A percentile compares a stretch with the other conserved stretches of the same genome.
phyloP scores from a whole-genome alignment of 2,329 filamentous ascomycete species.

The Mycosphaerella sp. region DNA sequence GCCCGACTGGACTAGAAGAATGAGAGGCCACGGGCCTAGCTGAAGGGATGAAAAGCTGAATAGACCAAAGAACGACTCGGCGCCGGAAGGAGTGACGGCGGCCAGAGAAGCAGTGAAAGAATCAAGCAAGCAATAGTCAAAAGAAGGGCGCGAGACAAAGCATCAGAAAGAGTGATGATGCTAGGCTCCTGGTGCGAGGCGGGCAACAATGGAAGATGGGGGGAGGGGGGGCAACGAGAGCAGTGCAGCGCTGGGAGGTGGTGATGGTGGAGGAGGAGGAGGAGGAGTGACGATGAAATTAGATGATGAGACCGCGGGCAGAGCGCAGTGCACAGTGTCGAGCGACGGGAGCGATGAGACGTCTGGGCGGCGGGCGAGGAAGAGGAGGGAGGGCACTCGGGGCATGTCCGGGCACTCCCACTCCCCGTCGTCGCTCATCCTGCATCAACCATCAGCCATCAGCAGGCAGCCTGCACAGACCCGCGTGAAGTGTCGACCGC shows the following conservation, averaged over 20 bases:
- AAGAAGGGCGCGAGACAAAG: slow-evolving; percentile 24
- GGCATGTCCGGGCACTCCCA: no score
- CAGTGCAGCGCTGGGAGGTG: slow-evolving; percentile 5
- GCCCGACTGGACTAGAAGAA: neutral
- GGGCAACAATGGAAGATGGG: neutral
- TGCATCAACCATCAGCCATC: no score
- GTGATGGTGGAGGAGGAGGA: no score
- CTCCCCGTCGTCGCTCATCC: no score
- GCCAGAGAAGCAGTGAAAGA: slow-evolving; percentile 22
- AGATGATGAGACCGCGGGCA: slow-evolving; percentile 9
- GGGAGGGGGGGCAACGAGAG: slow-evolving; percentile 10
- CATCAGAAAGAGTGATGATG: slow-evolving; percentile 32
- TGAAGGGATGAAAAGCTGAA: slow-evolving; percentile 21
- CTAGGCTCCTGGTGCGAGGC: slow-evolving; percentile 8
- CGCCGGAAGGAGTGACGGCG: slow-evolving; percentile 30
- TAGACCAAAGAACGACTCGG: neutral
- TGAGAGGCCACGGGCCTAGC: slow-evolving; percentile 15
- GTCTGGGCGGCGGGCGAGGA: neutral
- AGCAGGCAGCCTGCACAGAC: neutral
- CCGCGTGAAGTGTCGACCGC: neutral
- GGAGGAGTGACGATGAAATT: slow-evolving; percentile 11
- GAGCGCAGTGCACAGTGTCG: neutral
- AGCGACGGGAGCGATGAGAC: neutral
- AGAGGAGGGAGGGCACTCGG: neutral
- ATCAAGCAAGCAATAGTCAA: slow-evolving; percentile 14